Percentiles rank a stretch among this genome's conserved stretches.
phyloP scores from a whole-genome alignment of 352 stramenopile genomes.

The Phytophthora ohioensis region DNA sequence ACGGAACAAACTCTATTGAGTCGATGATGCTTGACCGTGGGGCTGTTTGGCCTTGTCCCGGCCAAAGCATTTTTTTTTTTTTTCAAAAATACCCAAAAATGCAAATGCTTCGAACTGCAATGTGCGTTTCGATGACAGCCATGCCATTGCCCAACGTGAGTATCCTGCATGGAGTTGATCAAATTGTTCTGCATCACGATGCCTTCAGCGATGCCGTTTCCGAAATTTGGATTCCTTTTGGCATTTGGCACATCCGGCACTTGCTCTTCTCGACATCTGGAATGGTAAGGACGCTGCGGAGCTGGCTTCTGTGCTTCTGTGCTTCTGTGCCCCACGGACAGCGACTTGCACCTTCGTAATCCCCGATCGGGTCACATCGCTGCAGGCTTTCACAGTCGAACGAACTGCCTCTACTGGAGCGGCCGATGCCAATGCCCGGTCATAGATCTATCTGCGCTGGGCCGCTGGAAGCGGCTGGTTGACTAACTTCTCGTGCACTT shows the following conservation, averaged over 20 bases:
- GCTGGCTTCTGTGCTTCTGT: slow-evolving; percentile 23
- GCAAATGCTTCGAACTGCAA: too few relatives aligned
- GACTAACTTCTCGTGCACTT: slow-evolving; percentile 9
- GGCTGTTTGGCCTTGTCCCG: neutral
- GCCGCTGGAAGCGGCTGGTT: slow-evolving; percentile 11
- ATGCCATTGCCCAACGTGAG: too few relatives aligned
- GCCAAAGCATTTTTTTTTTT: neutral
- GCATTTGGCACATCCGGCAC: slow-evolving; percentile 26
- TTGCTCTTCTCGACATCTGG: slow-evolving; percentile 33
- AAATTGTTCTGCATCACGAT: too few relatives aligned
- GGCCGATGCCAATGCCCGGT: slow-evolving; percentile 19
- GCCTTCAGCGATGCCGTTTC: neutral
- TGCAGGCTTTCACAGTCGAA: slow-evolving; percentile 19
- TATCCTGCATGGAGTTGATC: too few relatives aligned
- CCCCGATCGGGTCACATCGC: slow-evolving; percentile 31
- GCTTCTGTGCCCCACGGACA: slow-evolving; percentile 14
- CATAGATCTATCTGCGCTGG: slow-evolving; percentile 25
- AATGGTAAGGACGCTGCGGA: slow-evolving; percentile 26
- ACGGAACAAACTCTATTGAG: neutral
- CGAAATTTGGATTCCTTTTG: neutral
- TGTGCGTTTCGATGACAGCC: too few relatives aligned
- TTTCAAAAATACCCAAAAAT: too few relatives aligned
- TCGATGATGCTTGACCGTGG: neutral
- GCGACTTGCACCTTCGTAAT: slow-evolving; percentile 29
- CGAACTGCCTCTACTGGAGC: slow-evolving; percentile 41